Evolutionary conservation across 2,329 filamentous ascomycete species (phyloP), one percentile per base, ranked within the genome.

Genomic region (Xylaria sp.): DNA sequence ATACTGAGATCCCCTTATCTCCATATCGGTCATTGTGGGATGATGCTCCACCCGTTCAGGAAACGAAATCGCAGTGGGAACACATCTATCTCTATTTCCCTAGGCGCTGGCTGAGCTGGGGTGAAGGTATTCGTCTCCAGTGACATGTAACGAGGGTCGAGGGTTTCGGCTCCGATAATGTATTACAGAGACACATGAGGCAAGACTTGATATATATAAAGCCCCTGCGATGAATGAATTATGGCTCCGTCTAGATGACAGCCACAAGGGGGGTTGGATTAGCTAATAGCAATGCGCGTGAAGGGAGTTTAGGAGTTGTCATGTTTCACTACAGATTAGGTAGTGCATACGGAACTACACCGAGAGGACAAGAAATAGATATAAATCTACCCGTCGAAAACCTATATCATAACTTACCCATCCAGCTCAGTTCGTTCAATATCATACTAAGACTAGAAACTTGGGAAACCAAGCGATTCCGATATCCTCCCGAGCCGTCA

Each of bases 1-100:
- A 70, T 50, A 65, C 74, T n/a, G 77, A 78, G 34, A 78, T 78
- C 52, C 76, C 76, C n/a, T 68, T 77, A n/a, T 78, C 76, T 58
- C 73, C 74, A 28, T 78, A 76, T 61, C 72, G 71, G 20, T 70
- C 74, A 41, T 72, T 72, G 9, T 70, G 75, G 41, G 76, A 77
- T 34, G 67, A 70, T 28, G 60, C 62, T 15, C 56, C 52, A 41
- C 50, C 62, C 10, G 65, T 62, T 28, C 69, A 68, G 68, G 70
- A 73, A 66, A 37, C 57, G 63, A 52, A 56, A 15, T 67, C 52
- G 10, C 34, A 69, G 23, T 75, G 74, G 73, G 63, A 71, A 20
- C 51, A 41, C 10, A 62, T 73, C 25, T 72, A 74, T 54, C 58
- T 75, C 8, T 60, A 66, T 48, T 60, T 73, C n/a, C 71, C 72